Conservation (phyloP, 495 filamentous ascomycete species). For the Penicillium manginii region DNA sequence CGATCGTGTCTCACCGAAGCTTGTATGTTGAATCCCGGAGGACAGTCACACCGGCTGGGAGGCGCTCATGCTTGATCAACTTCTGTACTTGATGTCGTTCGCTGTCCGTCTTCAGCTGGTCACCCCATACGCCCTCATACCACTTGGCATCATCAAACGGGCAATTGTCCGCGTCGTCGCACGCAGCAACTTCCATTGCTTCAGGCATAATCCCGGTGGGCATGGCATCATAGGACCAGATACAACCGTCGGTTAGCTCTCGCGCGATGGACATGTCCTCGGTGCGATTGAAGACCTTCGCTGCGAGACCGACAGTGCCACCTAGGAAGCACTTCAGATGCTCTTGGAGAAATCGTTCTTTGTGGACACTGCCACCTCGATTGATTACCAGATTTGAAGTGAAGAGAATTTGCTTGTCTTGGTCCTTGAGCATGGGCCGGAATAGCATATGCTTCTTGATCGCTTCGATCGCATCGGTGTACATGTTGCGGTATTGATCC, state of each 20-base stretch:
- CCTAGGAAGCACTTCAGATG: conserved; percentile 67
- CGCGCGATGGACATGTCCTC: conserved; percentile 58
- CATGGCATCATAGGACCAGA: conserved; percentile 62
- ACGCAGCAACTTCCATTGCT: conserved; percentile 55
- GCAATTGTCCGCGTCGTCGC: conserved; percentile 49
- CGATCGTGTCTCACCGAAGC: conserved; percentile 53
- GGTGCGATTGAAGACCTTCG: conserved; percentile 59
- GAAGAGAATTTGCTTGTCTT: conserved; percentile 74
- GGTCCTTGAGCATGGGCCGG: conserved; percentile 75
- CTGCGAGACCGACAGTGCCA: conserved; percentile 63
- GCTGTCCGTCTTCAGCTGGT: conserved; percentile 24
- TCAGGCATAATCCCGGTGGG: conserved; percentile 67
- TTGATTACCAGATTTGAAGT: conserved; percentile 52
- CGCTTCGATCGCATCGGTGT: conserved; percentile 67
- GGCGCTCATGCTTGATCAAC: conserved; percentile 45
- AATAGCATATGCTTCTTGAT: conserved; percentile 81
- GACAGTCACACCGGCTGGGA: conserved; percentile 62
- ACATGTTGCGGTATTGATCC: conserved; percentile 80
- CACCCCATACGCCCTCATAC: conserved; percentile 41
- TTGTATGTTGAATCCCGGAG: conserved; percentile 67
- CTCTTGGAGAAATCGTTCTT: conserved; percentile 49
- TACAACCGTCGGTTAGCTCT: conserved; percentile 60
- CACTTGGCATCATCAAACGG: conserved; percentile 59
- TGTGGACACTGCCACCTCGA: conserved; percentile 21
- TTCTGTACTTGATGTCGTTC: conserved; percentile 40